Evolutionary conservation across 176 grass and related monocot species (phyloP), one percentile per base, ranked within the genome.

Genomic region (Canna indica): DNA sequence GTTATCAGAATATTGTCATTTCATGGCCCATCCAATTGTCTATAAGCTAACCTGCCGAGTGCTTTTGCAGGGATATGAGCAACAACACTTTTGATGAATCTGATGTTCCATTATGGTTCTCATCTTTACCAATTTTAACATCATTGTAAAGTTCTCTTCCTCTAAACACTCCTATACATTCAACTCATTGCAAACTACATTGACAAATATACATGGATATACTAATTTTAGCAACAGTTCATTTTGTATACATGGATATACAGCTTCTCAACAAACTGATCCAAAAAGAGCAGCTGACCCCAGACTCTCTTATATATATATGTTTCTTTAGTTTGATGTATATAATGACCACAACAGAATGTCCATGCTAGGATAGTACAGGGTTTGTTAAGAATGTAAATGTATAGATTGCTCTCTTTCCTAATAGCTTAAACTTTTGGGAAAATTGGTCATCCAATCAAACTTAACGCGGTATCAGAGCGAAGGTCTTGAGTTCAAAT

Each of bases 21-120:
- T 64, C 14, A 64, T 30, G 29, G 31, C 15, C 33, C 13, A 14
- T 31, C 18, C 64, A 67, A 42, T 39, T 38, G 63, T 7, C 11
- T 67, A 24, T 15, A 6, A 67, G 26, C 64, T 39, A 41, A 67
- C 2, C 35, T 10, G 22, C 24, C 33, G 25, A 25, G 8, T 67
- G 20, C 35, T 62, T 45, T 17, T 41, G 72, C 54, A 74, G 72
- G 72, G 72, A 74, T 7, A 61, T 74, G 72, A 74, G 72, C 72
- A 61, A 62, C 53, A 74, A 74, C 34, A 10, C 8, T 29, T 74
- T 74, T 60, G 72, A 74, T 74, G 36, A 41, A 16, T 74, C 72
- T 18, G 56, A 47, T 41, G 72, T 74, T 61, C 72, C 56, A 10
- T 34, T 56, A 41, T 74, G 72, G 72, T 74, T 74, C 38, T 74